These are phyloP conservation scores for Zoysia matrella DNA, from an alignment of 202 grass and related monocot species.

Conservation along the genomic window DNA sequence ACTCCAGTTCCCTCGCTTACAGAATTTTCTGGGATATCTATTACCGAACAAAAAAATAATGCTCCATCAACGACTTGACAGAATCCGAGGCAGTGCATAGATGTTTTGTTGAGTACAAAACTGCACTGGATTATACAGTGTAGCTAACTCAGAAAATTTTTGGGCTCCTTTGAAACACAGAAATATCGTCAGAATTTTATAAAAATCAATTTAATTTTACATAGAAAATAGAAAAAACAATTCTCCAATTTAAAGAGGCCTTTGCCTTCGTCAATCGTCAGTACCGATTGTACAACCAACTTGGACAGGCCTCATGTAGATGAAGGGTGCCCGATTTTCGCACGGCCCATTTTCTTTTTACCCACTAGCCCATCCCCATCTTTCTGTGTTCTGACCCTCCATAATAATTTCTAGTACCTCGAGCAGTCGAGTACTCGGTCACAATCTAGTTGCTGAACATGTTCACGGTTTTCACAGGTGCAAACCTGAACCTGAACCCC, in stretches of 20 bases:
- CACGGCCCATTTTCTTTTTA: neutral
- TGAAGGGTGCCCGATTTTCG: neutral
- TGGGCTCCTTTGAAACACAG: too few relatives aligned
- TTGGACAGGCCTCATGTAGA: neutral
- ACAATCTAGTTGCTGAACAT: neutral
- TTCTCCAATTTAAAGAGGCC: too few relatives aligned
- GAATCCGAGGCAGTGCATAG: neutral
- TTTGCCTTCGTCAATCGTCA: too few relatives aligned
- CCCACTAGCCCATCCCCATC: neutral
- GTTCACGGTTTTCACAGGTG: neutral
- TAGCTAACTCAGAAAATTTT: too few relatives aligned
- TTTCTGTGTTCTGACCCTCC: neutral
- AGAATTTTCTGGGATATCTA: conserved; percentile 77
- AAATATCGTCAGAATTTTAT: too few relatives aligned
- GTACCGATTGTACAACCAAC: neutral
- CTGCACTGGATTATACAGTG: neutral
- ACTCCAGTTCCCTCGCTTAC: conserved; percentile 64
- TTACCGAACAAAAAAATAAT: conserved; percentile 28
- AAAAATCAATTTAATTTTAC: too few relatives aligned
- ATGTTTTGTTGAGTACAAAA: neutral
- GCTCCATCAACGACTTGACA: conserved; percentile 19
- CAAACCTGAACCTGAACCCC: neutral
- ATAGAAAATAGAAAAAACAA: too few relatives aligned
- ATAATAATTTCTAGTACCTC: neutral
- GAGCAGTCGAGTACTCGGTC: neutral